Percentiles rank a stretch among this genome's conserved stretches.
Evolutionary conservation across 768 basidiomycete genomes (phyloP).

Genomic region (Xerocomus brunneocitrinus): DNA sequence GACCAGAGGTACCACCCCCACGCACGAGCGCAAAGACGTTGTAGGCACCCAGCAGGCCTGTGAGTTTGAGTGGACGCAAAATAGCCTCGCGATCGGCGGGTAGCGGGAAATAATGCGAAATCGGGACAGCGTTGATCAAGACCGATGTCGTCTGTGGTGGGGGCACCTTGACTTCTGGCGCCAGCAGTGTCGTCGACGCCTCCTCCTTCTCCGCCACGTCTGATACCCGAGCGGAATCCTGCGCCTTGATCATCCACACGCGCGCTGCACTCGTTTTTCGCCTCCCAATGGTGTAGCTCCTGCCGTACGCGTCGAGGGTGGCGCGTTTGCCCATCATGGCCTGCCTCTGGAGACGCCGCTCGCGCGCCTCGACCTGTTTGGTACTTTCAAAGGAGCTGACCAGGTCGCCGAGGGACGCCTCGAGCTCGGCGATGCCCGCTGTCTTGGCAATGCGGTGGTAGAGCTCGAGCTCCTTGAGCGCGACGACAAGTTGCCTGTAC

Average conservation of each 20-base stretch:
- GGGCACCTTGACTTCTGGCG: conserved; percentile 15
- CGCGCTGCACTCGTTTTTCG: conserved; percentile 88
- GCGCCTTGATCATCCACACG: conserved; percentile 85
- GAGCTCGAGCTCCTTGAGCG: conserved; percentile 66
- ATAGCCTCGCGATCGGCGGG: conserved; percentile 76
- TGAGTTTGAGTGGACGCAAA: conserved; percentile 77
- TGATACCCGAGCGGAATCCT: conserved; percentile 8
- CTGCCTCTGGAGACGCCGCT: conserved; percentile 22
- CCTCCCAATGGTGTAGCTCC: conserved; percentile 81
- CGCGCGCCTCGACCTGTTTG: conserved; percentile 45
- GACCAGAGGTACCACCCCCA: conserved; percentile 89
- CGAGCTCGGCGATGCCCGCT: conserved; percentile 40
- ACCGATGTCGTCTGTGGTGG: conserved; percentile 56
- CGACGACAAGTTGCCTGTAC: conserved; percentile 57
- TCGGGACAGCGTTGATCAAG: conserved; percentile 79
- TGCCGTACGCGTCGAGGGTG: conserved; percentile 67
- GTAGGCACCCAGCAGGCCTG: conserved; percentile 81
- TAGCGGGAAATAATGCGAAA: conserved; percentile 73
- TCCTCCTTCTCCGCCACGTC: not conserved
- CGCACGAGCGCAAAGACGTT: conserved; percentile 71
- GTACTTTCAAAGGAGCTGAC: conserved; percentile 64
- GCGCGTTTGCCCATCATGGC: conserved; percentile 49
- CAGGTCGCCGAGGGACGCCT: conserved; percentile 55
- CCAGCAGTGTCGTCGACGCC: conserved; percentile 12
- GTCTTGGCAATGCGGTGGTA: conserved; percentile 34